Evolutionary conservation across 2,329 filamentous ascomycete species (phyloP), one percentile per base, ranked within the genome.

Genomic region (Ophiostoma sp.): DNA sequence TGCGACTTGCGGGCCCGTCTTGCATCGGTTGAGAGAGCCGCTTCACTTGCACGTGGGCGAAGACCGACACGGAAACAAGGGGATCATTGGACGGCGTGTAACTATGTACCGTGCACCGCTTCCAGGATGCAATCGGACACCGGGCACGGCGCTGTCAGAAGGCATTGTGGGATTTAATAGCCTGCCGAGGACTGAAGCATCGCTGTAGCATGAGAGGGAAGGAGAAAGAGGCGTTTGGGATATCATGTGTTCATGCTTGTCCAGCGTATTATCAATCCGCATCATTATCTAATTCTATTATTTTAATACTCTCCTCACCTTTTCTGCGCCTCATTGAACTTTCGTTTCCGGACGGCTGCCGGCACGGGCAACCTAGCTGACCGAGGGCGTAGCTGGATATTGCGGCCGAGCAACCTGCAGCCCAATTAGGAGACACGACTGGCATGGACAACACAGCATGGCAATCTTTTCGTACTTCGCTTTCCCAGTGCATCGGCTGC

Each of bases 141-240:
- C 28, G 9, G 15, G 39, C 4, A 48, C 33, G 6, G 55, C 57
- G 9, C 17, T 75, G 12, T 74, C 73, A 11, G 75, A 77, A 59
- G 75, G 76, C 28, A 77, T 77, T 36, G 75, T 76, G 33, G 76
- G 76, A 4, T 77, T 64, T 52, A 77, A 77, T 50, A 70, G 64
- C 39, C 69, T 74, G 8, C 72, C 74, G 17, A 45, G 39, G 36
- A 50, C 15, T 59, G 52, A 25, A 28, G 33, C 50, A n/a, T 33
- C 66, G 17, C 31, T 52, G 45, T 69, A 66, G 15, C 15, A 36
- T 1, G 15, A 19, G 55, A 66, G 39, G n/a, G 22, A 2, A 25
- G 3, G 12, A 8, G n/a, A 2, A 22, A 15, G 8, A 11, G 12
- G 11, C 12, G 39, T 1, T 45, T 11, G 9, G 3, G 39, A 12